Base-by-base conservation (phyloP, 2,329 filamentous ascomycete species). In the Ophiostoma ips region DNA sequence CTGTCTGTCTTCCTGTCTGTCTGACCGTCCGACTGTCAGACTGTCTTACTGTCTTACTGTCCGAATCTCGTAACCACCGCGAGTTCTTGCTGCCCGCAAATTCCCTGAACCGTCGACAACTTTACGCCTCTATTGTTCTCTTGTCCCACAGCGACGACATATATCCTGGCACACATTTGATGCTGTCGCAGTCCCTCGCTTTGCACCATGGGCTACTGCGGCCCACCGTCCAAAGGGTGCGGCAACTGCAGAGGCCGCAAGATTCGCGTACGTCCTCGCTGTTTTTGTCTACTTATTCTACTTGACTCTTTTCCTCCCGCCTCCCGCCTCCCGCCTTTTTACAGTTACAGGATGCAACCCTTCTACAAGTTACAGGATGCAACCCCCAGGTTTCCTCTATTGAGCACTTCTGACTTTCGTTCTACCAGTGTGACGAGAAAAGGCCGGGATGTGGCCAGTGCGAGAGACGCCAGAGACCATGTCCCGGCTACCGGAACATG, bases 151-250 rank as follows among this genome's bases (percentile, higher is more conserved):
- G 11, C 10, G 19, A 9, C 19, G 11, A 19, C 3, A 24, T 40
- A 12, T 40, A 41, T 41, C 15, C 13, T 28, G 9, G 28, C 13
- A 41, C 13, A 41, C 13, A 24, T 10, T 11, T 43, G 16, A n/a
- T n/a, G 40, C 18, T 43, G 24, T 10, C 38, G 10, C 15, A 15
- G 8, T 30, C 10, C 15, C 13, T 11, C 40, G 19, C 19, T 30
- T 43, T 34, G 18, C 48, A 50, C 49, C 50, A 77, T 77, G 74
- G 73, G 77, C 6, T 77, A 75, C 57, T 76, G 74, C 55, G 73
- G 74, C 5, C 76, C 75, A 57, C 73, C 74, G 40, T 76, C 73
- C 35, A 74, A 73, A 58, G 73, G 72, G 37, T 77, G 74, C 60
- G 73, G 71, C 55, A 71, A 66, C 55, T 77, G 74, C 57, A 68